These are phyloP conservation scores for Pythium utonaiense DNA, from an alignment of 352 stramenopile genomes.

Conservation along the genomic window DNA sequence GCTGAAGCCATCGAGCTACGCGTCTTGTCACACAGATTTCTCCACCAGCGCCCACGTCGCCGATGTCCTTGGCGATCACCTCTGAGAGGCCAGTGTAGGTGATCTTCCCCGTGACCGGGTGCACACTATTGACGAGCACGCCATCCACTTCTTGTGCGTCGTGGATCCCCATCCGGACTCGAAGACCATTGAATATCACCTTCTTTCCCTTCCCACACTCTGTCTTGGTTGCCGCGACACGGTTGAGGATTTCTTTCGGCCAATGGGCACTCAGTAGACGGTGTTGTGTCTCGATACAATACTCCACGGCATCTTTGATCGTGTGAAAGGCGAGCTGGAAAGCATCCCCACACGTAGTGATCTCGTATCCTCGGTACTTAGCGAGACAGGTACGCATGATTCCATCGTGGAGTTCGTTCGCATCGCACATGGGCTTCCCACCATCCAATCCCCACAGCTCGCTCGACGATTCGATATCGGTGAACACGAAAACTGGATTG, in stretches of 20 bases:
- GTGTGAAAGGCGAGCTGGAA: slow-evolving; percentile 75
- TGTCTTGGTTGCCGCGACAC: slow-evolving; percentile 43
- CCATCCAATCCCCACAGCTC: slow-evolving; percentile 20
- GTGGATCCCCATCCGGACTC: slow-evolving; percentile 32
- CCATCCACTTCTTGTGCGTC: background rate
- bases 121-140: slow-evolving; percentile 11
- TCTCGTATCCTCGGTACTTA: slow-evolving; percentile 67
- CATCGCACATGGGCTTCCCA: slow-evolving; percentile 26
- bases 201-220: slow-evolving; percentile 4
- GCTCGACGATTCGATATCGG: slow-evolving; percentile 19
- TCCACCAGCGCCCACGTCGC: background rate
- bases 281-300: slow-evolving; percentile 19
- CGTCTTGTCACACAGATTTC: slow-evolving; percentile 23
- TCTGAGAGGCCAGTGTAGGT: slow-evolving; percentile 1
- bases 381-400: slow-evolving; percentile 26
- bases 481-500: slow-evolving; percentile 35
- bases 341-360: slow-evolving; percentile 64
- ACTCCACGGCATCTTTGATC: slow-evolving; percentile 50
- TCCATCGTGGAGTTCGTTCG: slow-evolving; percentile 30
- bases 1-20: slow-evolving; percentile 23
- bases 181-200: slow-evolving; percentile 22
- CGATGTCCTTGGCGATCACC: slow-evolving; percentile 1
- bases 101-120: slow-evolving; percentile 19
- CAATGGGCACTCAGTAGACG: slow-evolving; percentile 25
- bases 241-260: slow-evolving; percentile 50